Evolutionary conservation across 169 alveolate genomes (phyloP).

Genomic region (Cryptosporidium tyzzeri): DNA sequence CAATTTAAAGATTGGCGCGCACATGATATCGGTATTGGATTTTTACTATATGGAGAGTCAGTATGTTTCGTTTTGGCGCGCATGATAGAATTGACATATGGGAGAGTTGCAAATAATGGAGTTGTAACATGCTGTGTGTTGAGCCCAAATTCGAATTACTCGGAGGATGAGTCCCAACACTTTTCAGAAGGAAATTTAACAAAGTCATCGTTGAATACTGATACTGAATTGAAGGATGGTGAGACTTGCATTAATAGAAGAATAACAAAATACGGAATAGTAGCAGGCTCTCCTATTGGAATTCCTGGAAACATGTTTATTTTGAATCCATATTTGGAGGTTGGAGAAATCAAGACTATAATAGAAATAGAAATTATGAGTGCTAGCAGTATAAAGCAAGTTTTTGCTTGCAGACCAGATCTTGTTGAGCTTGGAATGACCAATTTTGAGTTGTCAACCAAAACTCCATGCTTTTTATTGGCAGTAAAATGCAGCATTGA

Average conservation of each 20-base stretch:
- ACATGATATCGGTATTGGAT: slow-evolving; percentile 55
- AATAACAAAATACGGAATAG: background rate
- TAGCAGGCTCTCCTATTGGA: background rate
- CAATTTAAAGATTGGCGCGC: slow-evolving; percentile 49
- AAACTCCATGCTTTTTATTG: slow-evolving; percentile 46
- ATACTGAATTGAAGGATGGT: background rate
- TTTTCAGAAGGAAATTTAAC: background rate
- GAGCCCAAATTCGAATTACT: background rate
- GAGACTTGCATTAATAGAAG: background rate
- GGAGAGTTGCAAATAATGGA: background rate
- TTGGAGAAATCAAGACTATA: slow-evolving; percentile 22
- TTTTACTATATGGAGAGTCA: slow-evolving; percentile 64
- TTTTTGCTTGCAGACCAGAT: slow-evolving; percentile 67
- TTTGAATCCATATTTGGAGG: slow-evolving; percentile 55
- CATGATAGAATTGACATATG: slow-evolving; percentile 33
- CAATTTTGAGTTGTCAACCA: slow-evolving; percentile 38
- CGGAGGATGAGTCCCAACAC: background rate
- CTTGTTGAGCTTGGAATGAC: slow-evolving; percentile 28
- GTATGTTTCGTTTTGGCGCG: slow-evolving; percentile 74
- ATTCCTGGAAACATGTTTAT: slow-evolving; percentile 25
- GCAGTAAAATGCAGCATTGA: slow-evolving; percentile 49
- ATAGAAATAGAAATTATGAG: background rate
- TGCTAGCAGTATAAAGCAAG: background rate
- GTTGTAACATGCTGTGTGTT: background rate
- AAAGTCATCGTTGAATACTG: background rate